A percentile compares a stretch with the other conserved stretches of the same genome.
These are phyloP conservation scores for Aspergillus sclerotiicarbonarius DNA, from an alignment of 495 filamentous ascomycete species.

Conservation along the genomic window DNA sequence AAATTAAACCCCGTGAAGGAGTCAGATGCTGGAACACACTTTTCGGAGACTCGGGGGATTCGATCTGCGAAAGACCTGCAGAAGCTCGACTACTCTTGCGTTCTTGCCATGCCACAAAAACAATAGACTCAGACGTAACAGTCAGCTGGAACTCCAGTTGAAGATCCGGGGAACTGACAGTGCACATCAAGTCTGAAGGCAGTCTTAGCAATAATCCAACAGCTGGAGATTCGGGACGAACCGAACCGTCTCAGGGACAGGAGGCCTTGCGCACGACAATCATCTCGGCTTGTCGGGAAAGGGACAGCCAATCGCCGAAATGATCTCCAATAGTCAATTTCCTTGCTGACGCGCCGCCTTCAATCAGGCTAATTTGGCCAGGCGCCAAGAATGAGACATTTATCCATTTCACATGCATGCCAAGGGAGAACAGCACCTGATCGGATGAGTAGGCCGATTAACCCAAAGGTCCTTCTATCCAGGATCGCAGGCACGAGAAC, in stretches of 20 bases:
- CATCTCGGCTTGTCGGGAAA: constrained; percentile 6
- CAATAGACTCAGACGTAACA: neutral
- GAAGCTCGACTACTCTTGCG: neutral
- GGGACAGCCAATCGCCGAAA: neutral
- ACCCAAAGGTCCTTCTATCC: neutral
- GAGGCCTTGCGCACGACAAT: neutral
- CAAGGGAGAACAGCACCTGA: neutral
- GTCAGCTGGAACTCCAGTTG: neutral
- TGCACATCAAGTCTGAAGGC: neutral
- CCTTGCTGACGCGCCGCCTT: neutral
- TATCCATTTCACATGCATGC: constrained; percentile 2
- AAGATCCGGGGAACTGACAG: neutral
- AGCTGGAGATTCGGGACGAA: constrained; percentile 10
- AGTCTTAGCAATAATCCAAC: neutral
- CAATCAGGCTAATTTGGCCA: neutral
- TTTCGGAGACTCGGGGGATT: neutral
- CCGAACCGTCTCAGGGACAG: constrained; percentile 9
- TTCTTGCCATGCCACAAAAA: too few relatives aligned
- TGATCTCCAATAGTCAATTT: neutral
- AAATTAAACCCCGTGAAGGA: constrained; percentile 4
- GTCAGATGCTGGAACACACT: neutral
- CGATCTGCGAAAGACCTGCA: neutral
- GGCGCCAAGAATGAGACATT: neutral
- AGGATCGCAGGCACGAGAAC: neutral
- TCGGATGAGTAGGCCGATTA: neutral